Evolutionary conservation across 1,284 basidiomycete species (phyloP), one percentile per base, ranked within the genome.

Genomic region (Apiotrichum siamense): DNA sequence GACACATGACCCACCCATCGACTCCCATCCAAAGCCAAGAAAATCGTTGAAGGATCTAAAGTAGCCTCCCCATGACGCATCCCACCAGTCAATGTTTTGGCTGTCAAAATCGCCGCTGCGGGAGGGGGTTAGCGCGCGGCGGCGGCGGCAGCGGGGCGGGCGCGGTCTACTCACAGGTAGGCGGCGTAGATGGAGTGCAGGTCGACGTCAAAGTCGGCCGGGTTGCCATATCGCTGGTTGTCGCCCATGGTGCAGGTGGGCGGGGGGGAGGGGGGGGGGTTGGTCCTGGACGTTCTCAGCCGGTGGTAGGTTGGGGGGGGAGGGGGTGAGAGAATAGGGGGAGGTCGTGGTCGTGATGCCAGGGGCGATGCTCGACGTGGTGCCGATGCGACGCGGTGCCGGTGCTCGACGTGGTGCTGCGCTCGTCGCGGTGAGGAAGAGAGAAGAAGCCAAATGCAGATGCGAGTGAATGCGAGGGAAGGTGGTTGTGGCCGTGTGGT

Each of bases 121-220:
- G 21, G 12, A 24, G 41, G 41, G 26, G 47, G 52, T 32, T 36
- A n/a, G n/a, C n/a, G n/a, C n/a, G n/a, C n/a, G n/a, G n/a, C n/a
- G n/a, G n/a, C n/a, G n/a, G n/a, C n/a, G 21, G 7, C 33, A 27
- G 18, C 10, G 9, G 25, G 11, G 26, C 7, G 25, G 7, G 31
- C 20, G 12, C 3, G 15, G 20, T 11, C 36, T n/a, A 41, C 72
- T 63, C 47, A 73, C 73, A 90, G 83, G 69, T 87, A 90, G 12
- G 85, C 86, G 12, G 87, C 83, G 67, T 89, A 90, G 17, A 89
- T 81, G 38, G 87, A 89, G 62, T 91, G 88, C 13, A 91, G 78
- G 69, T 90, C 88, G 62, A 83, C 85, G 61, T 88, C 83, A 82
- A 86, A 90, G 26, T 86, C 86, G 57, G 78, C 77, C 7, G 86